Evolutionary conservation across 306 rosid genomes (phyloP).

Genomic region (Pyrus pyrifolia): DNA sequence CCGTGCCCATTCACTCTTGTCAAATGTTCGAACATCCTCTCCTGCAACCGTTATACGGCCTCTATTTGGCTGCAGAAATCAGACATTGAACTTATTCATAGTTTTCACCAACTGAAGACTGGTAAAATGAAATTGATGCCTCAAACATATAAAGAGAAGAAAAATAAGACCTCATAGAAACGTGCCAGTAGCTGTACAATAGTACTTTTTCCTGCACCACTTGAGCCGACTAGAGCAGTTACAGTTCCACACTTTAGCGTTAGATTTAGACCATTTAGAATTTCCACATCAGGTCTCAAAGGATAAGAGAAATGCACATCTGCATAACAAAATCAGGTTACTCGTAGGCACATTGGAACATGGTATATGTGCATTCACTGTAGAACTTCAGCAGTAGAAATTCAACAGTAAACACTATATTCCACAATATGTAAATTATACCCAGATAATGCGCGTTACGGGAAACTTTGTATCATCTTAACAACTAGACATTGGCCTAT

Average conservation of each 20-base stretch:
- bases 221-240: constrained; percentile 87
- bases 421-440: not conserved
- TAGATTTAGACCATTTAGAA: constrained; percentile 59
- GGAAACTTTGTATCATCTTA: not conserved
- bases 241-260: constrained; percentile 76
- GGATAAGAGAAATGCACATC: constrained; percentile 93
- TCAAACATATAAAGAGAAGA: constrained; percentile 14
- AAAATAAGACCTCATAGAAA: constrained; percentile 73
- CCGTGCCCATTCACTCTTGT: constrained; percentile 94
- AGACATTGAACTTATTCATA: constrained; percentile 12
- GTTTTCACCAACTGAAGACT: constrained; percentile 9
- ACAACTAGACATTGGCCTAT: not conserved
- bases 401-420: not conserved
- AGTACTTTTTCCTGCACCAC: constrained; percentile 95
- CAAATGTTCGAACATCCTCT: constrained; percentile 86
- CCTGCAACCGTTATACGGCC: constrained; percentile 83
- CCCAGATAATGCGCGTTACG: not conserved
- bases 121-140: constrained; percentile 10
- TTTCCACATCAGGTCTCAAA: constrained; percentile 70
- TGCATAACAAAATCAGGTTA: constrained; percentile 28
- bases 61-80: constrained; percentile 56
- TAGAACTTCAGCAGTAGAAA: not conserved
- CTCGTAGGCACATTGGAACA: constrained; percentile 8
- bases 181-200: constrained; percentile 89
- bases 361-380: not conserved